Evolutionary conservation across 768 basidiomycete genomes (phyloP), one percentile per base, ranked within the genome.

Genomic region (Lepiota venenata): DNA sequence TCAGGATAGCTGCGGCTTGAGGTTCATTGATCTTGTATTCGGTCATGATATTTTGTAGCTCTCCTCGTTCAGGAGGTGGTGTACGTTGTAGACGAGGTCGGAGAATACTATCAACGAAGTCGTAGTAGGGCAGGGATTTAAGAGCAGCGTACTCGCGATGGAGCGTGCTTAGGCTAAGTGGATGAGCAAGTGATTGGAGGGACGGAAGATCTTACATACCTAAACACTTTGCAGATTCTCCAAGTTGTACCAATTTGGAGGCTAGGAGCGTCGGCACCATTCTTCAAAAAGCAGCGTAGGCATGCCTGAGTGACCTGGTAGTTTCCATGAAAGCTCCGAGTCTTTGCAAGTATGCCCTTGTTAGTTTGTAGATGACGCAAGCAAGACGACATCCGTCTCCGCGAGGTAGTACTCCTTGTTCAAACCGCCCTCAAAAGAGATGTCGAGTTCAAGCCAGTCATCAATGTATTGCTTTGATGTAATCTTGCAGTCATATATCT

Each of bases 61-160:
- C 82, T n/a, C 63, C 66, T 4, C 61, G 56, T 7, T 84, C 77
- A 32, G 83, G 56, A n/a, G 61, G 65, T 1, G 79, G 67, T 7
- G 72, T 68, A 40, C 65, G 68, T 22, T 81, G 74, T 8, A 91
- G 75, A n/a, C 73, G 72, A 4, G 93, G 89, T 35, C 76, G 73
- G 55, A 98, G 69, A 46, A 98, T 83, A 21, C 77, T 77, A n/a
- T 81, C 73, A 47, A 78, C 82, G 11, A 88, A 76, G 58, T 95
- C 91, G 60, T 93, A 94, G 66, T 87, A 88, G 12, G 87, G 88
- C 55, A 97, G 74, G 11, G 85, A 87, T 62, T 85, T 76, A 7
- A 99, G 76, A 11, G 95, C 93, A 10, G 81, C 86, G 66, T 93
- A 99, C 72, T 99, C 97, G 42, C 97, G 87, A 61, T 93, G 83